phyloP scores from a whole-genome alignment of 1,139 yeast genomes.

The Lipomyces yarrowii region DNA sequence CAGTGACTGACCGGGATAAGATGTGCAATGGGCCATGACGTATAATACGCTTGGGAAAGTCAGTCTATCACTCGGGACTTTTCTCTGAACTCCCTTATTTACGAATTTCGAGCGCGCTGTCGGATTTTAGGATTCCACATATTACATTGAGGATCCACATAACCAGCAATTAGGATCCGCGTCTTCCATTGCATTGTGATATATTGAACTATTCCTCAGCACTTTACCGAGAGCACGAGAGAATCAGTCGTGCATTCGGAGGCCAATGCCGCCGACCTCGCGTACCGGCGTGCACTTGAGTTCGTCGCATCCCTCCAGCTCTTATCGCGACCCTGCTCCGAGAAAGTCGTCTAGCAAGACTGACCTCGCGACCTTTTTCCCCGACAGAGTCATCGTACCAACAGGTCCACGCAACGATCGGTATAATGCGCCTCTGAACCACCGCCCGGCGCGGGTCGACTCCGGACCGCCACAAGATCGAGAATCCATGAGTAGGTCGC shows the following conservation, averaged over 20 bases:
- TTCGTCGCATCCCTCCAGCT: constrained; percentile 3
- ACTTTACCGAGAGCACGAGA: not conserved
- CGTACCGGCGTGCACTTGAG: constrained; percentile 2
- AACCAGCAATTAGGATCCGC: not conserved
- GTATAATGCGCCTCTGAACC: not conserved
- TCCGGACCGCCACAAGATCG: not conserved
- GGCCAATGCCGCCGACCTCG: constrained; percentile 7
- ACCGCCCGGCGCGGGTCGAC: not conserved
- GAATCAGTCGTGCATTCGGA: not conserved
- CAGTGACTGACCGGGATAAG: not conserved
- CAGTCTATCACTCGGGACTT: not conserved
- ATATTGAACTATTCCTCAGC: not conserved
- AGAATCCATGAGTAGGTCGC: constrained; percentile 7
- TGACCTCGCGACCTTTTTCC: constrained; percentile 28
- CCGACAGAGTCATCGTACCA: constrained; percentile 23
- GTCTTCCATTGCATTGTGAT: not conserved
- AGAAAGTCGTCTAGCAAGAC: constrained; percentile 22
- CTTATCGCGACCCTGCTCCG: not conserved
- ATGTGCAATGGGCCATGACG: not conserved
- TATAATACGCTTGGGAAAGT: not conserved
- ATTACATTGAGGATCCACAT: not conserved
- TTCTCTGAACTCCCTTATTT: not conserved
- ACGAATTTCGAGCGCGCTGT: not conserved
- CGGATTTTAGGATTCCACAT: not conserved
- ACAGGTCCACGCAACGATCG: not conserved